Percentiles rank a stretch among this genome's conserved stretches.
Conservation (phyloP, 2,329 filamentous ascomycete species). For the Botrytis paeoniae region DNA sequence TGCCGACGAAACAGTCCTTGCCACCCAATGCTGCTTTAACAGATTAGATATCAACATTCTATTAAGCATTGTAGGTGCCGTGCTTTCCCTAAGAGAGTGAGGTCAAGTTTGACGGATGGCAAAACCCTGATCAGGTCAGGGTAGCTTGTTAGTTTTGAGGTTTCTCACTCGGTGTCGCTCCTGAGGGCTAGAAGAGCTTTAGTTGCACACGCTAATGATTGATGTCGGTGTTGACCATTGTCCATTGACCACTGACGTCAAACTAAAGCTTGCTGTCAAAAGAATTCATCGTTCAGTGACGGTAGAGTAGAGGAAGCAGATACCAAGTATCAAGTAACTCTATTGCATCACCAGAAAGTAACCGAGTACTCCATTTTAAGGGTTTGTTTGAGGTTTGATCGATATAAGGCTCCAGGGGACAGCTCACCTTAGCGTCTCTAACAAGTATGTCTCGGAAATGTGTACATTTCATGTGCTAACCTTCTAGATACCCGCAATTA, state of each 20-base stretch:
- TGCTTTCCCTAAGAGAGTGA: not conserved
- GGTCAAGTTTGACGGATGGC: not conserved
- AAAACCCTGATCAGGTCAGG: not conserved
- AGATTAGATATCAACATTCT: not conserved
- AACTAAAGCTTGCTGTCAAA: not conserved
- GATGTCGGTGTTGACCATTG: not conserved
- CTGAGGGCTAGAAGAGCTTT: not conserved
- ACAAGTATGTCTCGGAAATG: not conserved
- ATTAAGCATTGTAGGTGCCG: not conserved
- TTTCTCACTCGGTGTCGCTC: not conserved
- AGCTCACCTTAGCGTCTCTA: not conserved
- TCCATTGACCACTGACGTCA: not conserved
- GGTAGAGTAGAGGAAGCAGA: not conserved
- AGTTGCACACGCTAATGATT: not conserved
- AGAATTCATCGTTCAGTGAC: conserved; percentile 7
- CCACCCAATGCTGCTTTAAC: conserved; percentile 18
- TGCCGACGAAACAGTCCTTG: conserved; percentile 3
- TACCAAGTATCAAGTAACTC: not conserved
- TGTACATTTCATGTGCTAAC: not conserved
- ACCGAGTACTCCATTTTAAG: not conserved
- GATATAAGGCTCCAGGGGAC: not conserved
- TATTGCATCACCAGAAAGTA: not conserved
- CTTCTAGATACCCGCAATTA: not conserved
- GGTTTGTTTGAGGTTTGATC: not conserved
- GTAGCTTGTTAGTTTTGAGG: not conserved